phyloP scores from a whole-genome alignment of 2,329 filamentous ascomycete species.

The Epichloe amarillans region DNA sequence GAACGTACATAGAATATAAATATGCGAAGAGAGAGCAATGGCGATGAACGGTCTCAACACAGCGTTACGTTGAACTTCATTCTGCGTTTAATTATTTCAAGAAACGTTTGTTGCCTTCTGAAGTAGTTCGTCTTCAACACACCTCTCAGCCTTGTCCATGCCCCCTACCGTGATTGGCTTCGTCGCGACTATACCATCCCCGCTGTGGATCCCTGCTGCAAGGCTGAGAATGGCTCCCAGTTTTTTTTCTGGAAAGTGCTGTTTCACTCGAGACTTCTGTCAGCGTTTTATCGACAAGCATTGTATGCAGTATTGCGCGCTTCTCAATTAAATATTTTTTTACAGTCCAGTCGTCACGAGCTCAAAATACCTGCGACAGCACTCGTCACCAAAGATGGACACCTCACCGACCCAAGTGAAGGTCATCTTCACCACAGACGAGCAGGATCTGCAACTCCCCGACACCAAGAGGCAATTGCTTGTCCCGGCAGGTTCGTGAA shows the following conservation, averaged over 20 bases:
- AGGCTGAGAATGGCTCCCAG: background rate
- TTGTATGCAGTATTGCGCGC: too few species aligned
- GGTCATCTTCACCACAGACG: slow-evolving; percentile 53
- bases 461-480: slow-evolving; percentile 49
- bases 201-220: background rate
- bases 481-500: slow-evolving; percentile 40
- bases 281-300: background rate
- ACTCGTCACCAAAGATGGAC: slow-evolving; percentile 18
- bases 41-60: too few species aligned
- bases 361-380: background rate
- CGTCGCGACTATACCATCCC: background rate
- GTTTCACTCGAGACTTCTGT: background rate
- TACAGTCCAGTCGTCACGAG: background rate
- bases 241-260: background rate
- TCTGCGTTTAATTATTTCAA: too few species aligned
- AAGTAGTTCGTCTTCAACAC: background rate
- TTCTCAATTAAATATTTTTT: too few species aligned
- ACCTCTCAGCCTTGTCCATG: background rate
- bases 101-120: too few species aligned
- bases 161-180: background rate
- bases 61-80: too few species aligned
- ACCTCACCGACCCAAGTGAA: slow-evolving; percentile 42
- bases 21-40: too few species aligned
- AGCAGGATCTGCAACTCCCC: slow-evolving; percentile 47
- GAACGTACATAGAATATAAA: too few species aligned